Percentiles rank a stretch among this genome's conserved stretches.
Evolutionary conservation across 164 flowering plant species (phyloP).

Genomic region (Echeveria elegans): DNA sequence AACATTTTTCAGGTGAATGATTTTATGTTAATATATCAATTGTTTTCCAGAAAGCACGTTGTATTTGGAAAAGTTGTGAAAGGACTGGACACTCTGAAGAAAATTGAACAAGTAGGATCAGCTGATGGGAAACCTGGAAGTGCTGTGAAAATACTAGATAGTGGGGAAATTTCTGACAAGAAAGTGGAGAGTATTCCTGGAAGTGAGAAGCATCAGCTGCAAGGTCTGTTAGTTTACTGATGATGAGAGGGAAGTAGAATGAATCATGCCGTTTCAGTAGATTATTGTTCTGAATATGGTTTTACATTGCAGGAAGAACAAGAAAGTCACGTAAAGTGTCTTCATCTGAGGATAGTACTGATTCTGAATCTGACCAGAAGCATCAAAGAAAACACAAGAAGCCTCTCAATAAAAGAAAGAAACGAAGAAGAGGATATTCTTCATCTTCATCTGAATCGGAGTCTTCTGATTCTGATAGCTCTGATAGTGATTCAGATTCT

Average conservation of each 20-base stretch:
- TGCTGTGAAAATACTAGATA: conserved; percentile 47
- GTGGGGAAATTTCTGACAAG: conserved; percentile 45
- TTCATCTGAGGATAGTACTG: conserved; percentile 42
- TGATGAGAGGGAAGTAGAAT: background rate
- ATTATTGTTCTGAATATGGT: background rate
- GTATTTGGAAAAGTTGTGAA: conserved; percentile 68
- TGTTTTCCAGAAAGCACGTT: conserved; percentile 57
- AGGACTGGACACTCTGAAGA: conserved; percentile 51
- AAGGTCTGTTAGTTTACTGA: background rate
- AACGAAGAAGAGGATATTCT: conserved; percentile 40
- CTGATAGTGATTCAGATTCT: conserved; percentile 27
- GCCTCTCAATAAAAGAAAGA: conserved; percentile 32
- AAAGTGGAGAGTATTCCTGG: conserved; percentile 10
- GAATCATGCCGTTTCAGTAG: background rate
- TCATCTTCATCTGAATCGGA: conserved; percentile 60
- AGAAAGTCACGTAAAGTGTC: conserved; percentile 26
- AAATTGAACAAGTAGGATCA: conserved; percentile 52
- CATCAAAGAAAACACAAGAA: conserved; percentile 25
- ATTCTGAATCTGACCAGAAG: conserved; percentile 32
- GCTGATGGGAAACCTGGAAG: conserved; percentile 38
- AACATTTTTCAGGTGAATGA: background rate
- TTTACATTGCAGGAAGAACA: conserved; percentile 28
- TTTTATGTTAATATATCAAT: background rate
- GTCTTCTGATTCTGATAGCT: conserved; percentile 20
- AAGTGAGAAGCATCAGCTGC: background rate